Base-by-base conservation (phyloP, 352 stramenopile species). In the Phytopythium sindhum region DNA sequence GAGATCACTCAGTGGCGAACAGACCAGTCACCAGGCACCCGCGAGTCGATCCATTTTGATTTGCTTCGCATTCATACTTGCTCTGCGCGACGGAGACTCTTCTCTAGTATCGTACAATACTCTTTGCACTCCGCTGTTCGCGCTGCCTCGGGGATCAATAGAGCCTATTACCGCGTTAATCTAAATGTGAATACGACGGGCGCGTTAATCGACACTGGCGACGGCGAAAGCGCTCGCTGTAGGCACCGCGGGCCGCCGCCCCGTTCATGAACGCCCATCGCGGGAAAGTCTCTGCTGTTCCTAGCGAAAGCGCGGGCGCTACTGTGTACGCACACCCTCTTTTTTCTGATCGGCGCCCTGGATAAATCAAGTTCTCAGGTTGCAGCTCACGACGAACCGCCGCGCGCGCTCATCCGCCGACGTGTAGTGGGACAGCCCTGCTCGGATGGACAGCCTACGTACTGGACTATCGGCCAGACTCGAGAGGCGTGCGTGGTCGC, bases 361-460 rank as follows among this genome's bases (percentile, higher is more conserved):
- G 39, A 48, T 48, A 48, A 48, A 48, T 48, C 42, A 48, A 48
- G 42, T 48, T n/a, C 24, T 48, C 42, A 48, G 26, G 42, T 48
- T n/a, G 42, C 42, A n/a, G 42, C 39, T n/a, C 39, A 2, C 39
- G 15, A n/a, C 15, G 39, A 45, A 21, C 19, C 39, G 19, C 15
- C 14, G 19, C 39, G 39, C 7, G 39, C 12, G 39, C 11, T 12
- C 39, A 45, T 45, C 39, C 17, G 39, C 39, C 35, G 35, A 21
- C 11, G 37, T 3, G 37, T 19, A 47, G 41, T 47, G 41, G 41
- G 41, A 47, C 41, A 7, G 21, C 42, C 21, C 42, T 26, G 42
- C 17, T 48, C 42, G 15, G 26, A 26, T 48, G 42, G 14, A 47
- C 41, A 35, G n/a, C n/a, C n/a, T n/a, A n/a, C n/a, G n/a, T n/a